Base-by-base conservation (phyloP, 2,329 filamentous ascomycete genomes). In the Xylaria sp. region DNA sequence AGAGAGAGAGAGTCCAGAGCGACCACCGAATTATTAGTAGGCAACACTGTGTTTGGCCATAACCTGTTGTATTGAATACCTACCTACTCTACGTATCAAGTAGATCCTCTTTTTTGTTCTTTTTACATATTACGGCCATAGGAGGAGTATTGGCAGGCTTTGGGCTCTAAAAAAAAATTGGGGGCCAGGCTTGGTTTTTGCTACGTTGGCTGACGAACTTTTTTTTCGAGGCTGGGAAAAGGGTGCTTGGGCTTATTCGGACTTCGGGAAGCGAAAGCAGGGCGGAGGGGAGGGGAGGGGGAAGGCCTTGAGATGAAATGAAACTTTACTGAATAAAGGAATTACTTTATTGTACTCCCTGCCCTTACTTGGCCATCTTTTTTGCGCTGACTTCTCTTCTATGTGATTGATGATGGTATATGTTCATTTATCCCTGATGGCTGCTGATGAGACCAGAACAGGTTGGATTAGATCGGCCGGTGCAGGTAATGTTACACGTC, bases 201-300 rank as follows among this genome's bases (percentile, higher is more conserved):
- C 51, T 23, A 10, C 51, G 62, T 65, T 69, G 62, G 62, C 66
- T 66, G 66, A 62, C 44, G 63, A 59, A 34, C 41, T 62, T 55
- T 41, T 51, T 51, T 52, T 52, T 57, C 15, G 46, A 37, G 44
- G 63, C 7, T 48, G 25, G 48, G 37, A 51, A 60, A 37, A 44
- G 37, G 37, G 18, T 46, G 34, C 23, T 37, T 58, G 50, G 55
- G 41, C 18, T 63, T 41, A 37, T 61, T 55, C 15, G 62, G 41
- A 62, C 39, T 25, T 25, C 23, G 9, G 51, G 48, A 15, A n/a
- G 18, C 10, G 23, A 1, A 25, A 25, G 23, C 1, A 25, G 23
- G 23, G 3, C 1, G 23, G 23, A 25, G 23, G 23, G 3, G 23
- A 25, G 23, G 23, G 23, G 23, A 25, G 3, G 3, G 23, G 6